phyloP scores from a whole-genome alignment of 2,329 filamentous ascomycete genomes.

The Diplodia intermedia region DNA sequence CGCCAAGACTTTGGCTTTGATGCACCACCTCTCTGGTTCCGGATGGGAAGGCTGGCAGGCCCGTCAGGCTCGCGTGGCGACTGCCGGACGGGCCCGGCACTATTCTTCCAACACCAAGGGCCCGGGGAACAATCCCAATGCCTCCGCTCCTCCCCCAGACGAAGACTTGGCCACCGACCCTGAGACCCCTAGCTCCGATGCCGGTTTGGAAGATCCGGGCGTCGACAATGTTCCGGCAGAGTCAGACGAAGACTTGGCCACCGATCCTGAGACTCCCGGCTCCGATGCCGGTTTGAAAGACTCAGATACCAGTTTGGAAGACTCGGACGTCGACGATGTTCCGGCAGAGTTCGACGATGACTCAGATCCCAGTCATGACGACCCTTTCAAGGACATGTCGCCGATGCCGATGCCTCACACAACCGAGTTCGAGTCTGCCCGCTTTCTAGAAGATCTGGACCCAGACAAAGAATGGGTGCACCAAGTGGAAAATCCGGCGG shows the following conservation, averaged over 20 bases:
- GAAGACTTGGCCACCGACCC: background rate
- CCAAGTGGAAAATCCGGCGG: background rate
- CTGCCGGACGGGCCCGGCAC: slow-evolving; percentile 33
- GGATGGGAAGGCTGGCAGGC: slow-evolving; percentile 35
- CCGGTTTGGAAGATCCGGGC: background rate
- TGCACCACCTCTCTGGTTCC: slow-evolving; percentile 41
- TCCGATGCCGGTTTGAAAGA: background rate
- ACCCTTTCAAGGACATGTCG: slow-evolving; percentile 1
- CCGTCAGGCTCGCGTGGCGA: slow-evolving; percentile 6
- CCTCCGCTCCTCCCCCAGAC: background rate
- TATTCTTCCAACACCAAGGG: slow-evolving; percentile 39
- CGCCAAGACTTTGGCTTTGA: slow-evolving; percentile 51
- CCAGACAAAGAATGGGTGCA: background rate
- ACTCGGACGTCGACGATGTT: background rate
- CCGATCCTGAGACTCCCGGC: background rate
- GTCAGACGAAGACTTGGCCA: background rate
- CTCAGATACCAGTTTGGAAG: background rate
- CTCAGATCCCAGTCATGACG: background rate
- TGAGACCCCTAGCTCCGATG: background rate
- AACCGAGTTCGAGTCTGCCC: background rate
- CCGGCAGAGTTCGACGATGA: background rate
- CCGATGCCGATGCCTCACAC: background rate
- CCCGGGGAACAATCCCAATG: background rate
- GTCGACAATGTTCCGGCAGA: background rate
- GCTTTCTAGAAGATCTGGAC: background rate